Evolutionary conservation across 371 early-diverging fungal genomes (phyloP).

Genomic region (Syncephalastrum monosporum): DNA sequence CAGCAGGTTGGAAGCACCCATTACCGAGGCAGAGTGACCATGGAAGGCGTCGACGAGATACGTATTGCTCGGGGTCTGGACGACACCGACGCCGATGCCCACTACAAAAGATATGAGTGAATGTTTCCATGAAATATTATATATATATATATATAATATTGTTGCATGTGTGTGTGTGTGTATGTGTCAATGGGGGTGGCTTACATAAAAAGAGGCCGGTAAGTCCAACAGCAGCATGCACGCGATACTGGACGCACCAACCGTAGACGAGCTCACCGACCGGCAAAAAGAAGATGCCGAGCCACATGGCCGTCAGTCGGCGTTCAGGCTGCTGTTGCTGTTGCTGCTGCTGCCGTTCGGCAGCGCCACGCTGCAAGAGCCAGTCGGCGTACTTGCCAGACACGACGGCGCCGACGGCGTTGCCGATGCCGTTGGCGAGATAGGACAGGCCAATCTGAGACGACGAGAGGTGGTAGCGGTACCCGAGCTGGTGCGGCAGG

Average conservation of each 20-base stretch:
- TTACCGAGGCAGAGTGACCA: constrained; percentile 41
- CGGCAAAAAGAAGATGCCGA: constrained; percentile 39
- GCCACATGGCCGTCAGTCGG: constrained; percentile 37
- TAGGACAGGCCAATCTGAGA: constrained; percentile 45
- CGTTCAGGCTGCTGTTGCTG: constrained; percentile 23
- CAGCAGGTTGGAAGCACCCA: constrained; percentile 43
- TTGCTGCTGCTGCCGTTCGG: constrained; percentile 1
- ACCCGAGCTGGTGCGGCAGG: constrained; percentile 29
- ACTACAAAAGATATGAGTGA: constrained; percentile 19
- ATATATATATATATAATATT: no score
- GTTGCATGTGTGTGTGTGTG: neutral
- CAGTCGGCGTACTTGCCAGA: constrained; percentile 44
- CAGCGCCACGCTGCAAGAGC: constrained; percentile 14
- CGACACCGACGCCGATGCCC: constrained; percentile 44
- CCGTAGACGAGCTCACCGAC: constrained; percentile 43
- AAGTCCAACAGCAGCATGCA: constrained; percentile 25
- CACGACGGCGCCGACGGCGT: constrained; percentile 42
- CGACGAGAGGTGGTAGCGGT: constrained; percentile 29
- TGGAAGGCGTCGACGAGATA: constrained; percentile 46
- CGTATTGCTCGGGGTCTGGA: constrained; percentile 46
- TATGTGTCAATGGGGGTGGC: neutral
- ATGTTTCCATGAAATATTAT: no score
- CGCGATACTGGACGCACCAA: constrained; percentile 35
- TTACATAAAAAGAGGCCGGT: constrained; percentile 42
- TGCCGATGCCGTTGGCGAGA: constrained; percentile 45